These are phyloP conservation scores for Kalmusia sp. DNA, from an alignment of 2,329 filamentous ascomycete genomes.

Conservation along the genomic window DNA sequence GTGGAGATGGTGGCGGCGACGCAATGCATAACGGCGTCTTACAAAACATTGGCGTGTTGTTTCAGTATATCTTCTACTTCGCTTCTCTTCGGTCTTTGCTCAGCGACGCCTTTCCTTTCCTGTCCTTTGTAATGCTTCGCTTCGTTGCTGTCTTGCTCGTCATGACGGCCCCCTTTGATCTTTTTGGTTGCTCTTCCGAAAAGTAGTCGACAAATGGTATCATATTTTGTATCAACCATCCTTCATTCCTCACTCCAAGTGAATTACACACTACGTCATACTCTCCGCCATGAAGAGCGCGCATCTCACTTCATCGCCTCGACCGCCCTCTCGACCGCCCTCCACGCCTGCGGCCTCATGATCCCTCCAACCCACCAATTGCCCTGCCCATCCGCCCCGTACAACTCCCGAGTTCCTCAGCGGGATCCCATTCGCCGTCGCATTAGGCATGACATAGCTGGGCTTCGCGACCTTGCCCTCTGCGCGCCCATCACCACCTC, in stretches of 20 bases:
- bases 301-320: slow-evolving; percentile 3
- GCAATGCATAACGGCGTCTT: not conserved
- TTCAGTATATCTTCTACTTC: not conserved
- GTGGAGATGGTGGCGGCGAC: no score
- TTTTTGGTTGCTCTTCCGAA: not conserved
- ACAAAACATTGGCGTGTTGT: not conserved
- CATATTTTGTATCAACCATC: no score
- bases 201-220: no score
- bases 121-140: not conserved
- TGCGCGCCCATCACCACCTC: no score
- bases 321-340: slow-evolving; percentile 10
- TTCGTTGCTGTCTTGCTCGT: not conserved
- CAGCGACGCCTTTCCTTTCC: not conserved
- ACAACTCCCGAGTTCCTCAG: not conserved
- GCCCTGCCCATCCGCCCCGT: slow-evolving; percentile 21
- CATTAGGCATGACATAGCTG: not conserved
- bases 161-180: not conserved
- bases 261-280: no score
- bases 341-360: slow-evolving; percentile 8
- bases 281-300: not conserved
- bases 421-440: not conserved
- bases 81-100: not conserved
- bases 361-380: slow-evolving; percentile 19
- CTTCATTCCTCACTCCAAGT: no score
- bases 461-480: not conserved